phyloP scores from a whole-genome alignment of 306 rosid genomes.

The Albizia julibrissin region DNA sequence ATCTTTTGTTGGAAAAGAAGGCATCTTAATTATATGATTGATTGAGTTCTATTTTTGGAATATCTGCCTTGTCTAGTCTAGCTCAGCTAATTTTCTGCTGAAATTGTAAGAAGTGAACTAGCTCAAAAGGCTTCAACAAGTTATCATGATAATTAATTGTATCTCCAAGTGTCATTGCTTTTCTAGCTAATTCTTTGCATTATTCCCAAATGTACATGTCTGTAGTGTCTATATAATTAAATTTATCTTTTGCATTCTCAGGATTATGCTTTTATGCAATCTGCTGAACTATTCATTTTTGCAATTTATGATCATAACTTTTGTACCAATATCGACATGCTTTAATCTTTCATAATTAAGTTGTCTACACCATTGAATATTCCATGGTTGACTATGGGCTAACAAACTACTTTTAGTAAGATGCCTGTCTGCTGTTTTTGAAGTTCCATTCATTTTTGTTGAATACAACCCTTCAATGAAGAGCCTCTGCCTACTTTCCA shows the following conservation, averaged over 20 bases:
- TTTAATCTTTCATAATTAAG: background rate
- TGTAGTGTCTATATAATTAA: background rate
- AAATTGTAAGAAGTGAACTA: background rate
- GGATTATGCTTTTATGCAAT: background rate
- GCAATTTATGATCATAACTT: background rate
- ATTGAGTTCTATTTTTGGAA: background rate
- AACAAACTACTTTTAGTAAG: background rate
- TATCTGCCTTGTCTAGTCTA: slow-evolving; percentile 6
- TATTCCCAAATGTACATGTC: background rate
- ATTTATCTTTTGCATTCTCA: background rate
- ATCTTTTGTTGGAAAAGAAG: slow-evolving; percentile 3
- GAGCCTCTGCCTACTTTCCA: slow-evolving; percentile 10
- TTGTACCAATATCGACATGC: background rate
- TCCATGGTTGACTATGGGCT: background rate
- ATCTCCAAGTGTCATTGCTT: background rate
- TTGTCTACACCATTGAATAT: background rate
- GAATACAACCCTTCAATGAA: slow-evolving; percentile 6
- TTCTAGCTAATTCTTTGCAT: background rate
- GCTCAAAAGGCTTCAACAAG: background rate
- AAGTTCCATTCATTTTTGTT: slow-evolving; percentile 2
- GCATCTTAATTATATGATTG: background rate
- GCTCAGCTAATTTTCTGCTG: background rate
- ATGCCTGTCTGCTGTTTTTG: slow-evolving; percentile 6
- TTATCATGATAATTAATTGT: background rate
- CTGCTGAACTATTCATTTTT: background rate